Conservation (phyloP, 441 rosid genomes). For the Daphne laureola region DNA sequence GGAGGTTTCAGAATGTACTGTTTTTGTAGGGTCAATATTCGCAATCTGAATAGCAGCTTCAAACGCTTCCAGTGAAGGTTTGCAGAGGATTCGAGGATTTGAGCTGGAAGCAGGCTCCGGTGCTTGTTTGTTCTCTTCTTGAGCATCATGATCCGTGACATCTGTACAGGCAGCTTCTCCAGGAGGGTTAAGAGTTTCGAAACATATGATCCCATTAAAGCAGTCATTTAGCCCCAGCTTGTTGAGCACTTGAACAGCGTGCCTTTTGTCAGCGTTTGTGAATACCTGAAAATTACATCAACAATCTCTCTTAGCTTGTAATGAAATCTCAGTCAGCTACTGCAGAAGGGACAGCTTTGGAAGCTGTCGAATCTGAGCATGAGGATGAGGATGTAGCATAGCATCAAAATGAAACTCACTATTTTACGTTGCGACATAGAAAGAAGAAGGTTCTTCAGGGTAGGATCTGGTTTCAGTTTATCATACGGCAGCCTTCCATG, state of each 20-base stretch:
- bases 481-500: conserved; percentile 48
- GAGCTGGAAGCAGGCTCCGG: neutral
- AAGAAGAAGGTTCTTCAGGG: conserved; percentile 43
- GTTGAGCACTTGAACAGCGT: conserved; percentile 28
- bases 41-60: conserved; percentile 45
- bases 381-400: no score
- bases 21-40: conserved; percentile 37
- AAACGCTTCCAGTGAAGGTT: conserved; percentile 43
- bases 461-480: conserved; percentile 33
- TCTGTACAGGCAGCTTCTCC: conserved; percentile 12
- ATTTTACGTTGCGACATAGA: conserved; percentile 49
- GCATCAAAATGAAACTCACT: conserved; percentile 30
- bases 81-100: conserved; percentile 31
- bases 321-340: neutral
- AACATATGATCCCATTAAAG: conserved; percentile 52
- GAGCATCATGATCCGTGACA: conserved; percentile 14
- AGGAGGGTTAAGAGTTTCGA: conserved; percentile 47
- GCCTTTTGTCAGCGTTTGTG: conserved; percentile 44
- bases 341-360: no score
- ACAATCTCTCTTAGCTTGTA: no score
- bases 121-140: conserved; percentile 13
- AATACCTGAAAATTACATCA: conserved; percentile 28
- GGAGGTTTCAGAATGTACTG: conserved; percentile 18
- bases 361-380: no score
- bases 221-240: conserved; percentile 46